phyloP scores from a whole-genome alignment of 768 basidiomycete genomes.

The Scleroderma bovista region DNA sequence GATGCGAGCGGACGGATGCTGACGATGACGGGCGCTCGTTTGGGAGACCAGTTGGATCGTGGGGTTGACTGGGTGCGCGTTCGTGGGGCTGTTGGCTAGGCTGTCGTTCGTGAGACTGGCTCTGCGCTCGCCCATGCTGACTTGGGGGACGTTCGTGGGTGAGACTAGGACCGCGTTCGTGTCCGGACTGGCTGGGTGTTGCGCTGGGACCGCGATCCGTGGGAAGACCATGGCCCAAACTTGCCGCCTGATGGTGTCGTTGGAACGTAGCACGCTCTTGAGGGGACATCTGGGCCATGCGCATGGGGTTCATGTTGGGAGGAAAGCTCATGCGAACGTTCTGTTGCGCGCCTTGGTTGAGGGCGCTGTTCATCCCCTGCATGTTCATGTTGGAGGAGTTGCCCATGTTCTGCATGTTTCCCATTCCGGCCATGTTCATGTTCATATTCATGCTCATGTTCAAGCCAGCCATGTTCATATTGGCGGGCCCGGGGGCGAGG shows the following conservation, averaged over 20 bases:
- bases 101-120: slow-evolving; percentile 14
- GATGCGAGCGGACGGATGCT: slow-evolving; percentile 24
- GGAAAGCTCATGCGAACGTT: slow-evolving; percentile 16
- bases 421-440: slow-evolving; percentile 16
- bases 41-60: slow-evolving; percentile 12
- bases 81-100: slow-evolving; percentile 19
- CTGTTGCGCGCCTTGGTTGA: slow-evolving; percentile 14
- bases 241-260: slow-evolving; percentile 21
- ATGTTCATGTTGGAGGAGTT: slow-evolving; percentile 15
- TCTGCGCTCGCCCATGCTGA: slow-evolving; percentile 16
- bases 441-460: slow-evolving; percentile 12
- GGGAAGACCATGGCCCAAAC: slow-evolving; percentile 8
- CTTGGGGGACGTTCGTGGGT: slow-evolving; percentile 20
- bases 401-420: slow-evolving; percentile 13
- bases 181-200: slow-evolving; percentile 12
- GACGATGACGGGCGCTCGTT: slow-evolving; percentile 25
- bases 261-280: slow-evolving; percentile 26
- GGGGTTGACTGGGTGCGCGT: slow-evolving; percentile 18
- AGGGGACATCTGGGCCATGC: slow-evolving; percentile 24
- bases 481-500: slow-evolving; percentile 10
- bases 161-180: slow-evolving; percentile 18
- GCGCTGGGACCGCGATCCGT: slow-evolving; percentile 12
- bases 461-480: slow-evolving; percentile 16
- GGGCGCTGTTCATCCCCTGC: slow-evolving; percentile 7
- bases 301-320: slow-evolving; percentile 14